Evolutionary conservation across 768 basidiomycete species (phyloP).

Genomic region (Chalciporus sphaerocephalus): DNA sequence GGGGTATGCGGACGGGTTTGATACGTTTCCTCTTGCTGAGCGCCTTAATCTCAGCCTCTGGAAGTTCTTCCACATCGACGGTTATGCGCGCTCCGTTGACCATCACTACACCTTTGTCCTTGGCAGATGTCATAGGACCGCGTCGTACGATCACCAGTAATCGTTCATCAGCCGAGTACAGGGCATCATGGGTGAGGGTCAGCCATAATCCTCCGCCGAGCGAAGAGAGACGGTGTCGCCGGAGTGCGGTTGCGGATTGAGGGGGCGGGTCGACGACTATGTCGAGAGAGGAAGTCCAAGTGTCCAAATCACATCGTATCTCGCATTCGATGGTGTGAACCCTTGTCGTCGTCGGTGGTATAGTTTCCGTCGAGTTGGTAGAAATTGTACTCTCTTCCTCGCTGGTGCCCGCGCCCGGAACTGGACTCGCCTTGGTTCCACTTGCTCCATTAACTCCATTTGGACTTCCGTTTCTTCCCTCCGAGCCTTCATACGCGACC

Average conservation of each 20-base stretch:
- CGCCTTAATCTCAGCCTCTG: conserved; percentile 80
- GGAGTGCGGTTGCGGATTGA: conserved; percentile 72
- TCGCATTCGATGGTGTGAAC: conserved; percentile 77
- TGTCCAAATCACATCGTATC: conserved; percentile 86
- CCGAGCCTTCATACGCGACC: conserved; percentile 76
- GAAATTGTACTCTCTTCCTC: conserved; percentile 12
- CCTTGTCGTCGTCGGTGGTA: conserved; percentile 14
- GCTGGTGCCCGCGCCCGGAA: conserved; percentile 10
- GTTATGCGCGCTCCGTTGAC: conserved; percentile 83
- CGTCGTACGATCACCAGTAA: conserved; percentile 70
- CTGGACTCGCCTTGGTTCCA: not conserved
- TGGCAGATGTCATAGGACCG: conserved; percentile 53
- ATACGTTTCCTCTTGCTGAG: conserved; percentile 81
- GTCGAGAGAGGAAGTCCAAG: conserved; percentile 79
- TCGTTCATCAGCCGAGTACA: conserved; percentile 74
- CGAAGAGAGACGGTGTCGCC: conserved; percentile 79
- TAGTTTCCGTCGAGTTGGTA: not conserved
- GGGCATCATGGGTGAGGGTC: conserved; percentile 80
- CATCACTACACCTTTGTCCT: conserved; percentile 79
- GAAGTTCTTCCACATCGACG: conserved; percentile 86
- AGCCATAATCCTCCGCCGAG: conserved; percentile 95
- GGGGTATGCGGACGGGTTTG: conserved; percentile 79
- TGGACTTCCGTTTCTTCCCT: conserved; percentile 40
- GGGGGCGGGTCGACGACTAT: conserved; percentile 93
- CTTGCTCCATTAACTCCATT: conserved; percentile 20